Evolutionary conservation across 2,329 filamentous ascomycete genomes (phyloP).

Genomic region (Epichloe elymi): DNA sequence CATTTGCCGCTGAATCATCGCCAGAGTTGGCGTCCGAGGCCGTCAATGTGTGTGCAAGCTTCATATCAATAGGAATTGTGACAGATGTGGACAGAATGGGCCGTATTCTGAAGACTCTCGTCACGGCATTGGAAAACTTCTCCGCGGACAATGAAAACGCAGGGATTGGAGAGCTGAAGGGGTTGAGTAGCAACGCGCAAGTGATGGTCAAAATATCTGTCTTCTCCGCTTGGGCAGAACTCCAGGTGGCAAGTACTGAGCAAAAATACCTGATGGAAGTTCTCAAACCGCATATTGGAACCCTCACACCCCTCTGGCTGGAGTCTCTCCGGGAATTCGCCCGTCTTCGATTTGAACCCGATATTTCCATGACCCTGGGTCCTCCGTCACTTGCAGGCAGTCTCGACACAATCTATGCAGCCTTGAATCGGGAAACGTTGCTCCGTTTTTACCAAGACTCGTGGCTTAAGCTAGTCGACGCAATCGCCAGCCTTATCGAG

Average conservation of each 20-base stretch:
- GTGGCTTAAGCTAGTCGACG: slow-evolving; percentile 93
- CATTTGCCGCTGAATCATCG: slow-evolving; percentile 90
- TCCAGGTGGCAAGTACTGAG: slow-evolving; percentile 89
- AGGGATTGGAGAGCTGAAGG: slow-evolving; percentile 83
- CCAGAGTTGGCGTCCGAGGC: slow-evolving; percentile 92
- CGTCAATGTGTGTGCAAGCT: slow-evolving; percentile 94
- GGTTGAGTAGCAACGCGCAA: slow-evolving; percentile 86
- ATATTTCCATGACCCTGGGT: slow-evolving; percentile 83
- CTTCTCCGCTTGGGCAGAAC: slow-evolving; percentile 91
- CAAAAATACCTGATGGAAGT: slow-evolving; percentile 83
- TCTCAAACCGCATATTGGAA: slow-evolving; percentile 78
- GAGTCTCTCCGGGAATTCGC: slow-evolving; percentile 90
- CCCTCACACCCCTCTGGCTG: slow-evolving; percentile 84
- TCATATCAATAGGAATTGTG: slow-evolving; percentile 93
- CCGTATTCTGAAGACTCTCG: slow-evolving; percentile 84
- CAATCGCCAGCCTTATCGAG: slow-evolving; percentile 92
- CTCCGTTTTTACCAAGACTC: slow-evolving; percentile 94
- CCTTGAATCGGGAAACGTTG: slow-evolving; percentile 84
- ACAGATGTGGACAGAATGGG: slow-evolving; percentile 98
- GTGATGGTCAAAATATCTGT: slow-evolving; percentile 98
- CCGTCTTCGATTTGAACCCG: slow-evolving; percentile 83
- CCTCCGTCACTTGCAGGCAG: slow-evolving; percentile 72
- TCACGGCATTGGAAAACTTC: slow-evolving; percentile 85
- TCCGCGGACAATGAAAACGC: slow-evolving; percentile 68
- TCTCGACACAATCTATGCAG: slow-evolving; percentile 87